Percentiles rank a stretch among this genome's conserved stretches.
These are phyloP conservation scores for Corchorus olitorius DNA, from an alignment of 345 rosid genomes.

Conservation along the genomic window DNA sequence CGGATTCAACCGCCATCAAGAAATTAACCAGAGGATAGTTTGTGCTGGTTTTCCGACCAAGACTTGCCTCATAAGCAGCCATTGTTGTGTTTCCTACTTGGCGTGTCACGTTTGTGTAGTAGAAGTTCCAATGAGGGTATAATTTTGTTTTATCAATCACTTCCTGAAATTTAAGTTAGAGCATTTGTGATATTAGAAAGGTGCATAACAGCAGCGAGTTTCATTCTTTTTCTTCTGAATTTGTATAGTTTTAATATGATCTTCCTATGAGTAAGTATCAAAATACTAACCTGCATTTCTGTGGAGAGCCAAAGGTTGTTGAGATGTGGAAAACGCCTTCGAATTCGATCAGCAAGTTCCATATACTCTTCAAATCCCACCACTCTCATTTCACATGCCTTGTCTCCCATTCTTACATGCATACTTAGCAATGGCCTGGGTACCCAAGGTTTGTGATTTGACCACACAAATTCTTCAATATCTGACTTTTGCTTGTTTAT, in stretches of 20 bases:
- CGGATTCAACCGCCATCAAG: constrained; percentile 86
- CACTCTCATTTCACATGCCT: constrained; percentile 92
- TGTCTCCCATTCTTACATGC: constrained; percentile 99
- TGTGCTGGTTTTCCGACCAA: constrained; percentile 89
- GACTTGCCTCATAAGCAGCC: constrained; percentile 85
- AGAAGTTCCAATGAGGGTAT: constrained; percentile 63
- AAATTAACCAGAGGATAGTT: constrained; percentile 94
- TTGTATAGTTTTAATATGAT: neutral
- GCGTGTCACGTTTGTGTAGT: constrained; percentile 77
- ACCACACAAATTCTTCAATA: constrained; percentile 78
- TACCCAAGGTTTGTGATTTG: constrained; percentile 78
- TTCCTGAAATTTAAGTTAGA: constrained; percentile 36
- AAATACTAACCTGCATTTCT: constrained; percentile 73
- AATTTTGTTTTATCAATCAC: constrained; percentile 61
- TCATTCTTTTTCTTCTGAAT: neutral
- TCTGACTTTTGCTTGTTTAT: constrained; percentile 40
- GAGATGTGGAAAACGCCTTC: constrained; percentile 66
- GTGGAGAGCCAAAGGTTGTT: constrained; percentile 86
- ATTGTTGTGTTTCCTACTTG: constrained; percentile 80
- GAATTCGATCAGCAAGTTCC: constrained; percentile 64
- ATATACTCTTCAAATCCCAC: constrained; percentile 68
- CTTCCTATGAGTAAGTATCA: neutral
- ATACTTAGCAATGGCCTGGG: constrained; percentile 91
- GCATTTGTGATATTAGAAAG: neutral
- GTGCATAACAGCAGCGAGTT: neutral